These are phyloP conservation scores for Phaeotremella fagi DNA, from an alignment of 768 basidiomycete species.

Conservation along the genomic window DNA sequence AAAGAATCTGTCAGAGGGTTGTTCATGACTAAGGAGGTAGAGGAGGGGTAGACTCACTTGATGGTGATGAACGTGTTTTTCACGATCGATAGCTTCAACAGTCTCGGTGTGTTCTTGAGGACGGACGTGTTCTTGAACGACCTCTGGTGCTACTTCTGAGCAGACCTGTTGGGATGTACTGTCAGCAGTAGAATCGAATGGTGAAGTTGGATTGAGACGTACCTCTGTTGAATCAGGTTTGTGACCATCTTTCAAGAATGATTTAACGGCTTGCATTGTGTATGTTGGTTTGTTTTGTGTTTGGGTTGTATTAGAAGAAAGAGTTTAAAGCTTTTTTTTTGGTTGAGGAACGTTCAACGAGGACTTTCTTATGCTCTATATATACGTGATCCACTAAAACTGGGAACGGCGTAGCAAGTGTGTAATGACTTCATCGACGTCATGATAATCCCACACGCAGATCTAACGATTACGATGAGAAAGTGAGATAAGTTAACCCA, in stretches of 20 bases:
- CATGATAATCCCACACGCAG: too few species aligned
- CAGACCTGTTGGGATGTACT: conserved; percentile 34
- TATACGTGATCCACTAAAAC: too few species aligned
- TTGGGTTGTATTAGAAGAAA: conserved; percentile 8
- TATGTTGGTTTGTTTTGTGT: neutral
- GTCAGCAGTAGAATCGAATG: conserved; percentile 1
- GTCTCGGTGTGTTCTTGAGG: conserved; percentile 41
- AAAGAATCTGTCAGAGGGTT: conserved; percentile 7
- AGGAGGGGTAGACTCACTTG: conserved; percentile 17
- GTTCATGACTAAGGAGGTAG: neutral
- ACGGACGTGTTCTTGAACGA: conserved; percentile 45
- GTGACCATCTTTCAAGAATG: conserved; percentile 12
- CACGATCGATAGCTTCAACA: conserved; percentile 48
- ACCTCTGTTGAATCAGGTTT: conserved; percentile 45
- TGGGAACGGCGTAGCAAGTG: too few species aligned
- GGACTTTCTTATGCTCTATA: too few species aligned
- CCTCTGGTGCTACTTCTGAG: conserved; percentile 46
- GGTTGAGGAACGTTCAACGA: too few species aligned
- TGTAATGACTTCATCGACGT: too few species aligned
- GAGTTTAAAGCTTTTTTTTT: too few species aligned
- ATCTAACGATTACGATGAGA: too few species aligned
- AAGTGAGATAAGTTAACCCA: too few species aligned
- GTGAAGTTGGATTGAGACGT: neutral
- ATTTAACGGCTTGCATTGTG: conserved; percentile 20
- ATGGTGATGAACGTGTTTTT: conserved; percentile 48